Evolutionary conservation across 192 early-diverging fungal genomes (phyloP).

Genomic region (Coemansia aciculifera): DNA sequence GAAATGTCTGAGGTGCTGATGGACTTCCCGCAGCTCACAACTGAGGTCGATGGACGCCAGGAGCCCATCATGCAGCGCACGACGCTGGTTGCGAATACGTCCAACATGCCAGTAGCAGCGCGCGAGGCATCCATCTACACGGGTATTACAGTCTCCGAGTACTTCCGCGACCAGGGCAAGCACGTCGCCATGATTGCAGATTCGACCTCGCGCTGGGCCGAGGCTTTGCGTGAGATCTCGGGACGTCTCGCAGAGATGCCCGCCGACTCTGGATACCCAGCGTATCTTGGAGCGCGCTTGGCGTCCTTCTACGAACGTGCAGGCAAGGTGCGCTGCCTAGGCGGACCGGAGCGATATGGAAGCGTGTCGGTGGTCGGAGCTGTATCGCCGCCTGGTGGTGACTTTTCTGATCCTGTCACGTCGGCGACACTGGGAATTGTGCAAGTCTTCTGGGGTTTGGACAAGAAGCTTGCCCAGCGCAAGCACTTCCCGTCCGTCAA

Average conservation of each 20-base stretch:
- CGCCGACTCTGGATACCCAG: slow-evolving; percentile 96
- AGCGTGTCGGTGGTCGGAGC: slow-evolving; percentile 98
- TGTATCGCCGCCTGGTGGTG: slow-evolving; percentile 99
- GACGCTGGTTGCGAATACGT: slow-evolving; percentile 98
- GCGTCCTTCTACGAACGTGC: slow-evolving; percentile 99
- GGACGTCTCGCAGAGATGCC: slow-evolving; percentile 99
- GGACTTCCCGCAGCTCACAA: slow-evolving; percentile 97
- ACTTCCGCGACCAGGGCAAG: slow-evolving; percentile 99
- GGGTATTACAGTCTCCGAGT: slow-evolving; percentile 98
- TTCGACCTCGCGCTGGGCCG: slow-evolving; percentile 99
- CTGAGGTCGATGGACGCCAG: slow-evolving; percentile 90
- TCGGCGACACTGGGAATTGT: slow-evolving; percentile 96
- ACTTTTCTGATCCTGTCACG: slow-evolving; percentile 99
- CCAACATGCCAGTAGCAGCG: slow-evolving; percentile 99
- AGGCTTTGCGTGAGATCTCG: slow-evolving; percentile 99
- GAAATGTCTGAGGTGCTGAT: slow-evolving; percentile 99
- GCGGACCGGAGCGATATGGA: slow-evolving; percentile 89
- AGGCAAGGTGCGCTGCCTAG: slow-evolving; percentile 94
- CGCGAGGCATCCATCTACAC: slow-evolving; percentile 99
- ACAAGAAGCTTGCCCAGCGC: slow-evolving; percentile 99
- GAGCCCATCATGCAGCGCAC: slow-evolving; percentile 99
- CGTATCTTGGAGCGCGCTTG: slow-evolving; percentile 97
- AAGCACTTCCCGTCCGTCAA: slow-evolving; percentile 99
- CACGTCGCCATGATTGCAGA: slow-evolving; percentile 99
- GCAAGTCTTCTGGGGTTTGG: slow-evolving; percentile 99